A percentile compares a stretch with the other conserved stretches of the same genome.
These are phyloP conservation scores for Lactifluus pinguis DNA, from an alignment of 768 basidiomycete species.

Conservation along the genomic window DNA sequence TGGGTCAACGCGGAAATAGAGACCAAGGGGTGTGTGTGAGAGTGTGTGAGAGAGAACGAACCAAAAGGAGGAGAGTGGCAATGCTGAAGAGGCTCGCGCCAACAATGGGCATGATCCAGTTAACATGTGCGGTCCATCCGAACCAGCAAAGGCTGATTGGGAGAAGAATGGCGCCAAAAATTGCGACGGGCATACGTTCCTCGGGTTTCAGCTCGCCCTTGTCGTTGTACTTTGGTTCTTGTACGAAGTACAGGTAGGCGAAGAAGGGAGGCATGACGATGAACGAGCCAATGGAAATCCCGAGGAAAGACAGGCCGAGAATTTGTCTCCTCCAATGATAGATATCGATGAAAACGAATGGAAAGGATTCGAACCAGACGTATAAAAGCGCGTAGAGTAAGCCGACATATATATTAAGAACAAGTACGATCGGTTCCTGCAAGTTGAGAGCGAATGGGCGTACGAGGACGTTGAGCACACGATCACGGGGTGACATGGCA, in stretches of 20 bases:
- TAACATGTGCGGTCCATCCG: constrained; percentile 27
- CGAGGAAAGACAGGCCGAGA: constrained; percentile 28
- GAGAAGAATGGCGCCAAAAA: constrained; percentile 27
- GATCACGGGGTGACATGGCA: constrained; percentile 14
- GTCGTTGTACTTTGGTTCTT: constrained; percentile 16
- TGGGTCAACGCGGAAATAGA: neutral
- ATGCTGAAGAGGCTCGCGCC: constrained; percentile 28
- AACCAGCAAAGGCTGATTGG: constrained; percentile 30
- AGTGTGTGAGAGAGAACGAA: constrained; percentile 18
- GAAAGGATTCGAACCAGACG: constrained; percentile 30
- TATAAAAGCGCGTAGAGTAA: constrained; percentile 28
- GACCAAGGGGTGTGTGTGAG: constrained; percentile 11
- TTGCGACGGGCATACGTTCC: constrained; percentile 27
- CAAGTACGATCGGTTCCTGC: constrained; percentile 26
- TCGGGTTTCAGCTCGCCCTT: constrained; percentile 23
- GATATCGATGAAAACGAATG: constrained; percentile 27
- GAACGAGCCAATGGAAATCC: constrained; percentile 12
- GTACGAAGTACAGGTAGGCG: constrained; percentile 13
- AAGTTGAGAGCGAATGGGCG: constrained; percentile 26
- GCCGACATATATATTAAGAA: constrained; percentile 27
- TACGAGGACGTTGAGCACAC: constrained; percentile 24
- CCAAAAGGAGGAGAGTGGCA: constrained; percentile 28
- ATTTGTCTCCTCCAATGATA: constrained; percentile 28
- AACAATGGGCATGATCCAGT: constrained; percentile 31
- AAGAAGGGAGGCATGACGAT: constrained; percentile 14